Percentiles rank a stretch among this genome's conserved stretches.
phyloP scores from a whole-genome alignment of 352 stramenopile genomes.

The Globisporangium recalcitrans region DNA sequence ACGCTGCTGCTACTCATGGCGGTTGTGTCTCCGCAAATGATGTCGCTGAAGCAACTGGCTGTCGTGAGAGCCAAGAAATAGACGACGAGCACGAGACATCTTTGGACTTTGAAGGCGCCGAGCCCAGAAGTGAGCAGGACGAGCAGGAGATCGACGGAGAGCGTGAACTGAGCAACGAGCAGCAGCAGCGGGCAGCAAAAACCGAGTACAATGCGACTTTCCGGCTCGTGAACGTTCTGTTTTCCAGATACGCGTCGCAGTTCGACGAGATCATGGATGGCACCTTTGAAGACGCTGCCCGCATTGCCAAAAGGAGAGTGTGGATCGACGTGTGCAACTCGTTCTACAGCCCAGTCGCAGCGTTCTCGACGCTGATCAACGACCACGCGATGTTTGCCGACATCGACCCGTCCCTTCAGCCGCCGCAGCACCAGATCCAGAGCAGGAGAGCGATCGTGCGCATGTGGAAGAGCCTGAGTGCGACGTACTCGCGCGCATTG shows the following conservation, averaged over 20 bases:
- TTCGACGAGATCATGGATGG: constrained; percentile 6
- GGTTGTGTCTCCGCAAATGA: neutral
- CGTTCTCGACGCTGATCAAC: constrained; percentile 10
- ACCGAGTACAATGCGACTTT: neutral
- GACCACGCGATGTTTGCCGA: constrained; percentile 10
- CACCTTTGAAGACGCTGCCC: neutral
- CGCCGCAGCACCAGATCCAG: neutral
- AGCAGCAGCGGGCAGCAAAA: neutral
- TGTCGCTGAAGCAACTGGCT: neutral
- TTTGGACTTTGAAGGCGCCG: neutral
- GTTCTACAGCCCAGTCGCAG: neutral
- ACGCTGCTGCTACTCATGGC: neutral
- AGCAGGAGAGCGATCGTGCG: neutral
- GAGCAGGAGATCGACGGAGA: neutral
- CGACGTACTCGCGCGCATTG: constrained; percentile 1
- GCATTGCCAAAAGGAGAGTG: neutral
- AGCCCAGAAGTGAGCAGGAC: neutral
- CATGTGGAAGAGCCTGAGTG: neutral
- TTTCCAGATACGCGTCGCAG: constrained; percentile 4
- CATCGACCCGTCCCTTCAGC: neutral
- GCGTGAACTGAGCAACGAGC: neutral
- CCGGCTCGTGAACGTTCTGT: constrained; percentile 14
- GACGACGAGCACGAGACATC: neutral
- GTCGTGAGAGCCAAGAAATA: neutral
- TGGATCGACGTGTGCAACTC: neutral